Base-by-base conservation (phyloP, 495 filamentous ascomycete species). In the Cenococcum geophilum region DNA sequence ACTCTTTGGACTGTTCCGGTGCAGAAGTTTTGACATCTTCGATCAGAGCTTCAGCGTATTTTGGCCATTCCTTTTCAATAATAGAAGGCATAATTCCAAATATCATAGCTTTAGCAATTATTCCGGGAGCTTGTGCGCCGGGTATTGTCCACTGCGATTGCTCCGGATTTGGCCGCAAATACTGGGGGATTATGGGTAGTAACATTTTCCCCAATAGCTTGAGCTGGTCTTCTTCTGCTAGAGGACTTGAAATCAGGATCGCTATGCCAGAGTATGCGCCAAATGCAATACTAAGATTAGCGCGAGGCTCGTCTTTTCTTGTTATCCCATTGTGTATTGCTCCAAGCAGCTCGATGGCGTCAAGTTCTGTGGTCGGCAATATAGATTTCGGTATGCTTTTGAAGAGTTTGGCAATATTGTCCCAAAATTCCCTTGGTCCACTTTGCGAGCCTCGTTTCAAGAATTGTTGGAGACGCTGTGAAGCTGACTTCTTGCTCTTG, bases 401-500 rank as follows among this genome's bases (percentile, higher is more conserved):
- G 36, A 97, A 67, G 0, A 96, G 69, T 23, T 74, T 75, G 45
- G 77, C 74, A 37, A 95, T 63, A 2, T 81, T 80, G 16, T 74
- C 65, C 93, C 93, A 98, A 70, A 83, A 96, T 4, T 80, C 80
- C 1, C 77, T 72, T 1, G 82, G 73, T 11, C 86, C 83, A 8
- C 82, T 82, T 65, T 95, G 87, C 0, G 92, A 95, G 49, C 95
- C 93, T 66, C 84, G 85, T 58, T 86, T 83, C n/a, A 97, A 76
- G 66, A 95, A 95, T 20, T 82, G 77, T 35, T 78, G 80, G 3
- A 98, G 67, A 27, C 84, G 78, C 34, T 80, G 79, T 0, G 84
- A 74, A 0, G 86, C 79, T 25, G 85, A 76, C 43, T 83, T 87
- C 69, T 91, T 92, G 58, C 78, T 77, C 16, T 72, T 77, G 68